A percentile compares a stretch with the other conserved stretches of the same genome.
These are phyloP conservation scores for Fusarium palustre DNA, from an alignment of 2,329 filamentous ascomycete genomes.

Conservation along the genomic window DNA sequence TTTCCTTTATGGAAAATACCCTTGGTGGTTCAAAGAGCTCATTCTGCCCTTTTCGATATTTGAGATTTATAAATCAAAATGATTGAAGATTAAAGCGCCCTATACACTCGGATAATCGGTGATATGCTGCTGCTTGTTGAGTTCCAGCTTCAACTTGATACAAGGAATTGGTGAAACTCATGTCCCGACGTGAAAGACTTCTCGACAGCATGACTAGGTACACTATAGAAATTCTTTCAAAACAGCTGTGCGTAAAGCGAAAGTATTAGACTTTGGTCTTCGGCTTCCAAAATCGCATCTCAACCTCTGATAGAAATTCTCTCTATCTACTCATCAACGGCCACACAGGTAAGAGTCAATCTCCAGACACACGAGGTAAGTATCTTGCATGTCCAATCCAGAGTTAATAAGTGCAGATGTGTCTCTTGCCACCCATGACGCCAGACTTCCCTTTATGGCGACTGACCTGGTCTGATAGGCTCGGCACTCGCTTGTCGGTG, in stretches of 20 bases:
- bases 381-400: not conserved
- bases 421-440: conserved; percentile 2
- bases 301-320: not conserved
- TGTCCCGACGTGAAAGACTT: not conserved
- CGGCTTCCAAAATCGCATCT: too few species aligned
- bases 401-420: not conserved
- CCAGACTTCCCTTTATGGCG: conserved; percentile 25
- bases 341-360: too few species aligned
- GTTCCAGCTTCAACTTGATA: not conserved
- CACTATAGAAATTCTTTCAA: not conserved
- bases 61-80: conserved; percentile 15
- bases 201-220: not conserved
- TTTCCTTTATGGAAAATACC: conserved; percentile 33
- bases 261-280: too few species aligned
- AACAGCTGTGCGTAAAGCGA: too few species aligned
- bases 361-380: not conserved
- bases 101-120: not conserved
- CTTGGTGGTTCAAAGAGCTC: conserved; percentile 14
- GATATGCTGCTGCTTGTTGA: not conserved
- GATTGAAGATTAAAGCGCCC: not conserved
- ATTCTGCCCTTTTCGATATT: conserved; percentile 12
- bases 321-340: too few species aligned
- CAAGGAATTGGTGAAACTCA: not conserved
- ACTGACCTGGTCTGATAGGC: conserved; percentile 20
- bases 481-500: conserved; percentile 4